Evolutionary conservation across 139 green algal species (phyloP), one percentile per base, ranked within the genome.

Genomic region (Spirogloea muscicola): DNA sequence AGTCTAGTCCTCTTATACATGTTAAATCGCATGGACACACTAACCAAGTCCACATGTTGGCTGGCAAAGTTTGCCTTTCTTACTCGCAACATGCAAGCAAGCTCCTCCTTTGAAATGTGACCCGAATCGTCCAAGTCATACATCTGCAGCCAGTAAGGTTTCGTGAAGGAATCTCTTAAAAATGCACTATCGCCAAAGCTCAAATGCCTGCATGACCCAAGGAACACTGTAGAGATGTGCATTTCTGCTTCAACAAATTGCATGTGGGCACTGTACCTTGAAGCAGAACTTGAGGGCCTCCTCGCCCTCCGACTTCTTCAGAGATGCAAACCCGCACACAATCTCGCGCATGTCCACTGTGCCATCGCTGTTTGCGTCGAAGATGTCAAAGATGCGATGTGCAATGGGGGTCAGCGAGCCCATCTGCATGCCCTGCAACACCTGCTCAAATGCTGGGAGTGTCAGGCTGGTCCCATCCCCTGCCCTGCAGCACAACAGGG

Each of bases 341-440:
- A 84, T 59, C 48, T 84, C 78, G 10, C 72, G 36, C 38, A 84
- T 79, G 74, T 84, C 78, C 2, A 84, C 62, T 13, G 27, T 3
- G 31, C 78, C 78, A 49, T 82, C 60, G 39, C 61, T 59, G 40
- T 84, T 55, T 31, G 18, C 25, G 62, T 84, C 78, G 68, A 84
- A 84, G 27, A 82, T 34, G 18, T 82, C 49, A 41, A 79, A 84
- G 29, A 84, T 37, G 13, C 75, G 49, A 31, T 40, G 44, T 27
- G 41, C 65, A 25, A 82, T 39, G 5, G 74, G 46, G 18, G 66
- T 60, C n/a, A 79, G 61, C 41, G 40, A 46, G 41, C 63, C 63
- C 63, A 80, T 76, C 63, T 41, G 33, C 72, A 80, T 48, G 44
- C 63, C 63, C 2, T 43, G 21, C 46, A 80, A 63, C 74, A 82